phyloP scores from a whole-genome alignment of 176 grass and related monocot species.

The Saccharum officinarum region DNA sequence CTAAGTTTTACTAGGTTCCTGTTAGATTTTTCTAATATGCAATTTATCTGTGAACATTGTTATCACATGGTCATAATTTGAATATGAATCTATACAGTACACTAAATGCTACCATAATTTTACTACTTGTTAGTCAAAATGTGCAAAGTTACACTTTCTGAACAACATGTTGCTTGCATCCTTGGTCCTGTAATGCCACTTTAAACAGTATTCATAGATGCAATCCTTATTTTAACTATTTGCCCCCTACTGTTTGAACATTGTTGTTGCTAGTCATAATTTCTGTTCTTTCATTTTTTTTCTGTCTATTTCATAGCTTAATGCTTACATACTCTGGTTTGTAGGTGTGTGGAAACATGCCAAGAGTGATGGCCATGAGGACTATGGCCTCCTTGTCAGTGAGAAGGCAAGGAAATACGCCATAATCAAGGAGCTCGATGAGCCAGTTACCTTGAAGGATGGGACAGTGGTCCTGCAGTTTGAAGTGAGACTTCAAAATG shows the following conservation, averaged over 20 bases:
- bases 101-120: not conserved
- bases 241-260: not conserved
- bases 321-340: constrained; percentile 9
- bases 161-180: not conserved
- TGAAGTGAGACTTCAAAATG: constrained; percentile 90
- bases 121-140: not conserved
- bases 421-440: constrained; percentile 85
- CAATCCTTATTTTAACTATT: not conserved
- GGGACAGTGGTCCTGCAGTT: constrained; percentile 77
- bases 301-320: not conserved
- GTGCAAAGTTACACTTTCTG: not conserved
- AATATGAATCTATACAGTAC: not conserved
- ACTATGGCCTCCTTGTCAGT: constrained; percentile 88
- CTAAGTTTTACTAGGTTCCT: not conserved
- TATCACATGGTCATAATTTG: not conserved
- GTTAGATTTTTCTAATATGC: not conserved
- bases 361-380: constrained; percentile 95
- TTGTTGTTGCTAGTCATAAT: not conserved
- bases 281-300: not conserved
- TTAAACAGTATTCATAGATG: not conserved
- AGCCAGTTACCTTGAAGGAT: constrained; percentile 72
- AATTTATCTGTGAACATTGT: not conserved
- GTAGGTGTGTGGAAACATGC: constrained; percentile 86
- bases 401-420: constrained; percentile 88
- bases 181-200: not conserved